A percentile compares a stretch with the other conserved stretches of the same genome.
Conservation (phyloP, 371 early-diverging fungal genomes). For the Mortierella sp. region DNA sequence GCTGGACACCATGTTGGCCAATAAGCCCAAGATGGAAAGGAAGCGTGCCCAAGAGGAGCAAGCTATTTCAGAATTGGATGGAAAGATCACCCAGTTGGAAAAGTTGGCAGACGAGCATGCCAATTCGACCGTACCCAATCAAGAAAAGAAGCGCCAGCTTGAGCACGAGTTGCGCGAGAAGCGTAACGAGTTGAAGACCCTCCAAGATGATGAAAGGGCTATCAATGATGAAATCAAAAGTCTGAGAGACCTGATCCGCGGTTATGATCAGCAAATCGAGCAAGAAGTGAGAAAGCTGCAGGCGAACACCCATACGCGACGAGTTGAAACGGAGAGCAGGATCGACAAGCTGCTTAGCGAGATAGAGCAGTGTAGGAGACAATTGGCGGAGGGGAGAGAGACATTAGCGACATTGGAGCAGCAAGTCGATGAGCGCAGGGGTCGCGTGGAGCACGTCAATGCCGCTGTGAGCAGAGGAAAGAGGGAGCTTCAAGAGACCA, state of each 20-base stretch:
- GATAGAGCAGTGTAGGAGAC: conserved; percentile 22
- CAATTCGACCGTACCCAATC: conserved; percentile 39
- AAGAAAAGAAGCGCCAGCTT: conserved; percentile 23
- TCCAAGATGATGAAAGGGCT: conserved; percentile 36
- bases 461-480: not conserved
- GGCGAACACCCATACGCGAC: conserved; percentile 51
- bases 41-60: conserved; percentile 53
- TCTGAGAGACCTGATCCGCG: conserved; percentile 32
- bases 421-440: conserved; percentile 14
- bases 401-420: conserved; percentile 10
- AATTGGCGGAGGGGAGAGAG: conserved; percentile 25
- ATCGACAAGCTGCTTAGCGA: conserved; percentile 35
- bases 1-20: conserved; percentile 25
- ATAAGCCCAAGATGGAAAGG: conserved; percentile 57
- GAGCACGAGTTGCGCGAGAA: conserved; percentile 27
- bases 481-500: conserved; percentile 10
- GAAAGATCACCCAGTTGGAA: conserved; percentile 44
- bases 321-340: conserved; percentile 57
- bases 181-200: conserved; percentile 23
- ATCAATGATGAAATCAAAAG: conserved; percentile 35
- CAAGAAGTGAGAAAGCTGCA: conserved; percentile 55
- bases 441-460: conserved; percentile 9
- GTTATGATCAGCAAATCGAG: conserved; percentile 40
- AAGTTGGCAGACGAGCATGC: conserved; percentile 16
- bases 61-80: conserved; percentile 34